Evolutionary conservation across 1,284 basidiomycete species (phyloP).

Genomic region (Trametes sp.): DNA sequence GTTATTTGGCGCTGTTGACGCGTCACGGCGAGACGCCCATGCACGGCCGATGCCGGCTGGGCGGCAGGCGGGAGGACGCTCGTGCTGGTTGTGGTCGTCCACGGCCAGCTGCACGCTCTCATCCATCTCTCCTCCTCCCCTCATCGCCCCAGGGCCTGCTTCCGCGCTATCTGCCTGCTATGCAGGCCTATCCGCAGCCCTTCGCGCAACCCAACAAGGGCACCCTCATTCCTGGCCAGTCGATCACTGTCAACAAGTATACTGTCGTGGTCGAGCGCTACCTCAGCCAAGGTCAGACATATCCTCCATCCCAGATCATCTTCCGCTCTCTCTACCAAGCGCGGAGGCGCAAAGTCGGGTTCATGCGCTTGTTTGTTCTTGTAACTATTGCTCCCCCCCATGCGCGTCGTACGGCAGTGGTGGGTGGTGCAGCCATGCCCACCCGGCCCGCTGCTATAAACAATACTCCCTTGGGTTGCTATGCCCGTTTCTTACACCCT

Average conservation of each 20-base stretch:
- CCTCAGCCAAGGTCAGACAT: constrained; percentile 84
- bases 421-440: background rate
- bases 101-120: constrained; percentile 25
- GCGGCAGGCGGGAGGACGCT: constrained; percentile 5
- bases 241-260: constrained; percentile 90
- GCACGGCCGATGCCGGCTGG: constrained; percentile 20
- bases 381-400: too few relatives aligned
- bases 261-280: constrained; percentile 89
- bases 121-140: constrained; percentile 14
- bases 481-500: constrained; percentile 27
- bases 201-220: constrained; percentile 55
- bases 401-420: background rate
- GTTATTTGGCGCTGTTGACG: constrained; percentile 29
- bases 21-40: constrained; percentile 15
- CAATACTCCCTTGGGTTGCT: constrained; percentile 17
- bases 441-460: background rate
- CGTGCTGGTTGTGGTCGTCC: constrained; percentile 26
- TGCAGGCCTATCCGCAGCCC: constrained; percentile 43
- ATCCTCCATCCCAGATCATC: constrained; percentile 11
- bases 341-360: background rate
- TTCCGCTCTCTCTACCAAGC: background rate
- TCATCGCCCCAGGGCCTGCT: constrained; percentile 11
- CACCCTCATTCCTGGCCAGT: constrained; percentile 81
- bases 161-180: constrained; percentile 42
- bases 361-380: too few relatives aligned